Evolutionary conservation across 1,284 basidiomycete genomes (phyloP).

Genomic region (Coniophora puteana): DNA sequence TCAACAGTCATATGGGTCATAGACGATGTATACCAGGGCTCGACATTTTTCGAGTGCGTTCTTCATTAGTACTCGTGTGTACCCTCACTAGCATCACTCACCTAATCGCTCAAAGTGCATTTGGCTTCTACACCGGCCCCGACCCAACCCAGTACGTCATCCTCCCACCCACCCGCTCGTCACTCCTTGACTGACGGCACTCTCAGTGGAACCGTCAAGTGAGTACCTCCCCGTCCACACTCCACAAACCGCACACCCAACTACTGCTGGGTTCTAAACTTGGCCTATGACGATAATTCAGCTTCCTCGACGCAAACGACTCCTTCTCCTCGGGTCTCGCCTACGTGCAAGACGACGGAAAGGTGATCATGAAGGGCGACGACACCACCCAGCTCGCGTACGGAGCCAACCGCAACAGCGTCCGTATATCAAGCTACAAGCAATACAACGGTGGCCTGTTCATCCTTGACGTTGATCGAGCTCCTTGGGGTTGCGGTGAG

Average conservation of each 20-base stretch:
- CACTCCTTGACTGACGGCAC: conserved; percentile 11
- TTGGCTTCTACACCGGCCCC: conserved; percentile 50
- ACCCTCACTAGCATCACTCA: not conserved
- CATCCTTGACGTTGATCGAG: conserved; percentile 47
- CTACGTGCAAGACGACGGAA: conserved; percentile 51
- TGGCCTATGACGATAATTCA: conserved; percentile 20
- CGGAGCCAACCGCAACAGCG: conserved; percentile 52
- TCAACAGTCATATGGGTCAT: conserved; percentile 50
- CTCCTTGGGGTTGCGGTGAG: conserved; percentile 57
- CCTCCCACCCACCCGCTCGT: conserved; percentile 1
- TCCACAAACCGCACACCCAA: no score
- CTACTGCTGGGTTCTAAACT: not conserved
- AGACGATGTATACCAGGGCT: conserved; percentile 50
- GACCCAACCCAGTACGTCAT: conserved; percentile 64
- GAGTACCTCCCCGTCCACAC: conserved; percentile 19
- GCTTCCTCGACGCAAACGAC: conserved; percentile 47
- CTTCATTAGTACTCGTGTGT: not conserved
- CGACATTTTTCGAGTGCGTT: conserved; percentile 52
- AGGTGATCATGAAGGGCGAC: conserved; percentile 73
- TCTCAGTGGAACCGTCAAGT: conserved; percentile 59
- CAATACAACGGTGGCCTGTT: conserved; percentile 52
- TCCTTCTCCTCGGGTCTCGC: conserved; percentile 48
- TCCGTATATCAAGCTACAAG: conserved; percentile 43
- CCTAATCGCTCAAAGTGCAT: conserved; percentile 37
- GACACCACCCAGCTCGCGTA: conserved; percentile 49